A percentile compares a stretch with the other conserved stretches of the same genome.
Evolutionary conservation across 768 basidiomycete genomes (phyloP).

Genomic region (Rhizopogon vinicolor): DNA sequence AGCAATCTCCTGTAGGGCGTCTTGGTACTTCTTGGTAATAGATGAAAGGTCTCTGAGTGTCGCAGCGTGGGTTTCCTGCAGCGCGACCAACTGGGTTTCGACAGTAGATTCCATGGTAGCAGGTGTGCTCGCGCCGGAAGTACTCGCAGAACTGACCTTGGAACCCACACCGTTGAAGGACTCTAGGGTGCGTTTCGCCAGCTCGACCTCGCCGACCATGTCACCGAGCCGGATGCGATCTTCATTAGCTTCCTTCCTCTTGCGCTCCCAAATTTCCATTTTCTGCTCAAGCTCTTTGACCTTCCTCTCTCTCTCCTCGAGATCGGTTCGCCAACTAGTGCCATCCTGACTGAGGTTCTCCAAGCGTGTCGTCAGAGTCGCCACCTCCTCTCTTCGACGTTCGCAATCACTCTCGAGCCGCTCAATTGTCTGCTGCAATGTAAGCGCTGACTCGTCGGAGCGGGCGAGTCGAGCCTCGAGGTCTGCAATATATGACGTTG

Average conservation of each 20-base stretch:
- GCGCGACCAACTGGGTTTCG: constrained; percentile 59
- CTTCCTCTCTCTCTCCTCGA: constrained; percentile 77
- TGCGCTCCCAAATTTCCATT: constrained; percentile 75
- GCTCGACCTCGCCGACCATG: constrained; percentile 66
- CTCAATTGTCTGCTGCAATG: constrained; percentile 68
- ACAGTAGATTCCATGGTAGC: constrained; percentile 34
- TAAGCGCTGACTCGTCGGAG: constrained; percentile 72
- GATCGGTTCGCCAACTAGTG: constrained; percentile 77
- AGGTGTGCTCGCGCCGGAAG: constrained; percentile 25
- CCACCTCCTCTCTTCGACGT: constrained; percentile 67
- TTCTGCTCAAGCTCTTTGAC: constrained; percentile 74
- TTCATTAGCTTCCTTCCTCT: constrained; percentile 61
- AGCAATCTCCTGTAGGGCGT: constrained; percentile 89
- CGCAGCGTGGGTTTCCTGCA: constrained; percentile 81
- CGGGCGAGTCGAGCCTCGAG: constrained; percentile 78
- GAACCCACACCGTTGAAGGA: constrained; percentile 26
- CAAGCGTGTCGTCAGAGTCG: constrained; percentile 64
- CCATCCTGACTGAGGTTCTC: constrained; percentile 68
- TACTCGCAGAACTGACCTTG: constrained; percentile 24
- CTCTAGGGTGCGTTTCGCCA: constrained; percentile 66
- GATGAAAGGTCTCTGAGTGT: constrained; percentile 77
- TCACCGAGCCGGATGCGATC: constrained; percentile 61
- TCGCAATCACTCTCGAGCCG: constrained; percentile 73
- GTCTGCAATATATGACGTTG: constrained; percentile 77
- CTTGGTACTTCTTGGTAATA: constrained; percentile 78